A percentile compares a stretch with the other conserved stretches of the same genome.
phyloP scores from a whole-genome alignment of 139 green algal species.

The Pedinophyceae sp. region DNA sequence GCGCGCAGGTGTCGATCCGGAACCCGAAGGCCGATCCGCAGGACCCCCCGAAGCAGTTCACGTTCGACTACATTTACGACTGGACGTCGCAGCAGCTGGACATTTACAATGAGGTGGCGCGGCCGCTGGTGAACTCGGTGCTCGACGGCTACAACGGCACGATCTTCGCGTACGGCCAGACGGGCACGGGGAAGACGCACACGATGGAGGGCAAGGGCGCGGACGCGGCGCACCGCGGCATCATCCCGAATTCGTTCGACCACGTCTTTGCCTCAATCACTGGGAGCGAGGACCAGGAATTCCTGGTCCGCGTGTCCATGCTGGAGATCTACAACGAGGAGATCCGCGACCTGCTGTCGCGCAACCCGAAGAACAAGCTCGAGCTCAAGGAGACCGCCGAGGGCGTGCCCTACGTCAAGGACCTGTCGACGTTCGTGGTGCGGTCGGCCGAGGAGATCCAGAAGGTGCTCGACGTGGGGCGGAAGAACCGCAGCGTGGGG shows the following conservation, averaged over 20 bases:
- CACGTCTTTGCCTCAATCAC: conserved; percentile 61
- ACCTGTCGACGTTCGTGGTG: conserved; percentile 61
- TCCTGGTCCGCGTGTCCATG: conserved; percentile 58
- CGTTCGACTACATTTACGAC: conserved; percentile 71
- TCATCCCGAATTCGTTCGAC: conserved; percentile 62
- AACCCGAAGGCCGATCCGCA: background rate
- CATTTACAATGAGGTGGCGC: conserved; percentile 43
- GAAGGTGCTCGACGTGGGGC: conserved; percentile 60
- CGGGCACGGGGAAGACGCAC: conserved; percentile 41
- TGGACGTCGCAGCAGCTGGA: conserved; percentile 33
- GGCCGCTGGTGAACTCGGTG: conserved; percentile 51
- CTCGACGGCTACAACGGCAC: conserved; percentile 78
- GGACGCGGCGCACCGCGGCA: conserved; percentile 23
- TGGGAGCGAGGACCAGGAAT: conserved; percentile 30
- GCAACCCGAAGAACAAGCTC: conserved; percentile 41
- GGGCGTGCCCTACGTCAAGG: conserved; percentile 39
- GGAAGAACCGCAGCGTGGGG: conserved; percentile 56
- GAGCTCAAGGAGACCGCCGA: conserved; percentile 31
- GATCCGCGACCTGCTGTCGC: conserved; percentile 45
- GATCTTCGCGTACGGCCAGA: conserved; percentile 73
- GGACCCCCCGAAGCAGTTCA: conserved; percentile 34
- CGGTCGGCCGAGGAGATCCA: conserved; percentile 55
- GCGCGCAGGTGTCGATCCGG: too few species aligned
- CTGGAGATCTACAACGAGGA: conserved; percentile 87
- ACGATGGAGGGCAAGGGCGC: conserved; percentile 42